Percentiles rank a stretch among this genome's conserved stretches.
These are phyloP conservation scores for Claviceps humidiphila DNA, from an alignment of 2,329 filamentous ascomycete genomes.

Conservation along the genomic window DNA sequence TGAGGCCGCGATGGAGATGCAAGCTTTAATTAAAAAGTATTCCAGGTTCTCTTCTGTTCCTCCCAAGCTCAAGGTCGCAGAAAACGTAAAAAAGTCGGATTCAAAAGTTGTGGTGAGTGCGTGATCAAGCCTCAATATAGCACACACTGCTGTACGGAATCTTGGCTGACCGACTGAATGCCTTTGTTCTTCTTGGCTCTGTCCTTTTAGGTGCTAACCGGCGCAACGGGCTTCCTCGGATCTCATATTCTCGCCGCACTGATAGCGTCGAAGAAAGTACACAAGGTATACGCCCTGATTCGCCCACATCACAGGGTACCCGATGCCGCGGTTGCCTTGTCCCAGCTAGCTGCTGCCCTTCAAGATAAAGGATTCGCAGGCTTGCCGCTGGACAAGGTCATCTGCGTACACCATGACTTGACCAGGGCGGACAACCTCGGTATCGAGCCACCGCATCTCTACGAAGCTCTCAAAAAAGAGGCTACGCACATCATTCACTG, in stretches of 20 bases:
- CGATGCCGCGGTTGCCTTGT: neutral
- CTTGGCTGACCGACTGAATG: neutral
- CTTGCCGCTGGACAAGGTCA: constrained; percentile 13
- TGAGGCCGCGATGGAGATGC: neutral
- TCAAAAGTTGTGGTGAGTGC: neutral
- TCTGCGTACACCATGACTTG: constrained; percentile 10
- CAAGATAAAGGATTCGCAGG: constrained; percentile 19
- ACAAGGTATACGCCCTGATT: constrained; percentile 38
- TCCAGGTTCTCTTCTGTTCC: neutral
- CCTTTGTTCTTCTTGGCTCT: neutral
- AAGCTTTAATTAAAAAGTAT: neutral
- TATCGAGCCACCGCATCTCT: constrained; percentile 7
- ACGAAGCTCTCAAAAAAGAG: constrained; percentile 14
- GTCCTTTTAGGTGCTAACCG: constrained; percentile 30
- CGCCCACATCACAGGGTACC: constrained; percentile 21
- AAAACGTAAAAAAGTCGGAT: neutral
- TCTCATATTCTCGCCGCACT: constrained; percentile 48
- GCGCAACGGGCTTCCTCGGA: constrained; percentile 51
- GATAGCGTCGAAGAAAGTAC: constrained; percentile 40
- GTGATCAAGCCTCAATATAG: neutral
- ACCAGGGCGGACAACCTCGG: constrained; percentile 6
- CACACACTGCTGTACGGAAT: neutral
- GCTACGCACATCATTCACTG: constrained; percentile 34
- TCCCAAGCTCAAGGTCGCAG: neutral
- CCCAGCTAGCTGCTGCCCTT: neutral